A percentile compares a stretch with the other conserved stretches of the same genome.
Evolutionary conservation across 1,284 basidiomycete species (phyloP).

Genomic region (Marasmius tenuissimus): DNA sequence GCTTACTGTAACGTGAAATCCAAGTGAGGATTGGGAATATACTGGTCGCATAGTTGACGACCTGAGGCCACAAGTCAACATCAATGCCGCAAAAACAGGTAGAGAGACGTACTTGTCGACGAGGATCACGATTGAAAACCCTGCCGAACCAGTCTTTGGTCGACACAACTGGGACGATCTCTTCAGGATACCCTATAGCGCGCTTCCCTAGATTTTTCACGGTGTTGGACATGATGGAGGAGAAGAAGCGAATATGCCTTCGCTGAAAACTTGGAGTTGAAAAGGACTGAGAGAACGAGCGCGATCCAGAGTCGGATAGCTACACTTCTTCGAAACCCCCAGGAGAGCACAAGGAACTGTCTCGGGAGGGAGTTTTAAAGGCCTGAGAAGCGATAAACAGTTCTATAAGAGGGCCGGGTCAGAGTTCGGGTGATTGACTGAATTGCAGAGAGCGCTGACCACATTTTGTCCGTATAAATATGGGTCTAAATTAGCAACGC

Average conservation of each 20-base stretch:
- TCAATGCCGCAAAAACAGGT: conserved; percentile 9
- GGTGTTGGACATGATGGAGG: conserved; percentile 37
- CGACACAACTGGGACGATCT: conserved; percentile 56
- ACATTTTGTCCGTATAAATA: too few species aligned
- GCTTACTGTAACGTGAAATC: conserved; percentile 82
- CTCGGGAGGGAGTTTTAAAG: too few species aligned
- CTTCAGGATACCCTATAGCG: conserved; percentile 60
- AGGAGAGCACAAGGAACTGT: too few species aligned
- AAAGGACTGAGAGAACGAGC: too few species aligned
- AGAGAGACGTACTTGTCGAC: conserved; percentile 40
- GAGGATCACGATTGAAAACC: conserved; percentile 39
- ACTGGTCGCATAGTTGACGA: conserved; percentile 58
- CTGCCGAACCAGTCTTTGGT: conserved; percentile 51
- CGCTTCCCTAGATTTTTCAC: conserved; percentile 57
- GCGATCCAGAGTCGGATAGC: too few species aligned
- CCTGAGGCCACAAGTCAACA: conserved; percentile 33
- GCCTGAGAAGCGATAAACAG: too few species aligned
- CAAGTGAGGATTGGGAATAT: conserved; percentile 85
- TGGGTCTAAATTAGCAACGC: conserved; percentile 22
- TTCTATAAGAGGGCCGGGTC: too few species aligned
- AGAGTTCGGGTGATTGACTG: too few species aligned
- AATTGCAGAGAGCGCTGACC: too few species aligned
- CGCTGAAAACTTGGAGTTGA: too few species aligned
- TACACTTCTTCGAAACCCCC: too few species aligned
- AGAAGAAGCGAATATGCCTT: conserved; percentile 1